Conservation (phyloP, 2,329 filamentous ascomycete genomes). For the Catunica adiposa region DNA sequence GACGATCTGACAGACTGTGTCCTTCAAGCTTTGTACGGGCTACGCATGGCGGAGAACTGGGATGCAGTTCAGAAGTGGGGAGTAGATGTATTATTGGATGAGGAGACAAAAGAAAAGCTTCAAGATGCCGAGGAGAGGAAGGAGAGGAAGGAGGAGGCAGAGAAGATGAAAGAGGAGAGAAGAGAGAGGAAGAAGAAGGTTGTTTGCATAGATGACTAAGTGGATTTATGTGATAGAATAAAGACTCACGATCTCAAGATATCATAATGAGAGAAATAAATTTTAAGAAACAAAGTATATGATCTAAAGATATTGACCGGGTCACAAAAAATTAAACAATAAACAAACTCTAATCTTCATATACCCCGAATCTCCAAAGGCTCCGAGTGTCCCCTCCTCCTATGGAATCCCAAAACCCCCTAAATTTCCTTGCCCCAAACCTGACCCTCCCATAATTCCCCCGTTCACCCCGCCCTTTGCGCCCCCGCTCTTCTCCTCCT, state of each 20-base stretch:
- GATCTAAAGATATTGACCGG: no score
- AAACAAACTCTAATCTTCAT: no score
- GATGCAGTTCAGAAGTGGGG: slow-evolving; percentile 1
- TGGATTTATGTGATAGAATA: no score
- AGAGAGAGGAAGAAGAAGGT: background rate
- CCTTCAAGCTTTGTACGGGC: slow-evolving; percentile 6
- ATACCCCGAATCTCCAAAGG: background rate
- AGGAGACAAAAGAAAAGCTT: background rate
- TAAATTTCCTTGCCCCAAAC: background rate
- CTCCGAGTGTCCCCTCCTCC: background rate
- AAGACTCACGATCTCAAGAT: no score
- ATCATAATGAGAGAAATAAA: no score
- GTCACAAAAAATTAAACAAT: no score
- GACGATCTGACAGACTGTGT: slow-evolving; percentile 11
- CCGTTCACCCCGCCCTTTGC: background rate
- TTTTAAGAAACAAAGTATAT: no score
- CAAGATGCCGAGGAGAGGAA: background rate
- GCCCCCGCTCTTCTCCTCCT: background rate
- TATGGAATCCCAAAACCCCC: slow-evolving; percentile 3
- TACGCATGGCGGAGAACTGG: slow-evolving; percentile 9
- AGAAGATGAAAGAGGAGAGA: background rate
- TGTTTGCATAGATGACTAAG: no score
- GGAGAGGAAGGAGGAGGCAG: background rate
- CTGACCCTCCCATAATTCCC: background rate
- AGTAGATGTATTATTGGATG: background rate